Base-by-base conservation (phyloP, 148 eudicot species). In the Cornus kousa region DNA sequence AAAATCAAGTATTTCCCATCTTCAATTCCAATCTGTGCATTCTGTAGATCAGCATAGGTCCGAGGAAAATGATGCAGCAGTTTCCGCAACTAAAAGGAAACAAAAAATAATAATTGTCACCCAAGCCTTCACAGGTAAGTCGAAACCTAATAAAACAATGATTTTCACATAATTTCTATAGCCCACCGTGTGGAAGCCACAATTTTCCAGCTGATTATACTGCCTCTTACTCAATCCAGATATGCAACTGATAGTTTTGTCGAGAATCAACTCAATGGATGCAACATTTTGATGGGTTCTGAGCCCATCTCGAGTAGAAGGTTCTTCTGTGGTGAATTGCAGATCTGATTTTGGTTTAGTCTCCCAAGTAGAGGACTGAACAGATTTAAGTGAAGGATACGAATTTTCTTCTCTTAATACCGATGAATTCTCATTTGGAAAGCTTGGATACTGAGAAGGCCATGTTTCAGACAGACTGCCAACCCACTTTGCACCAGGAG, bases 21-120 rank as follows among this genome's bases (percentile, higher is more conserved):
- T 73, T 83, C 90, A 77, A 96, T 89, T 74, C 93, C 97, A 82
- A 81, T 74, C 81, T 89, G 87, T 68, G 95, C 90, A 87, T 93
- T 93, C 80, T 92, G 97, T 72, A 93, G 80, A 87, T 96, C 99
- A 53, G 93, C 99, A 88, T 96, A 96, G 31, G 95, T 93, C 71
- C 99, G 92, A 85, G 99, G 99, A 79, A 93, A 96, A 85, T 96
- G 99, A 78, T 93, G 94, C 81, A 96, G 85, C 86, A 96, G 67
- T 74, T 93, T 96, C 85, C 98, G 87, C 83, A 91, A 72, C 99
- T 96, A 83, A 90, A 89, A 32, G 76, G 72, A 76, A 79, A 80
- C 67, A 88, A 75, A 74, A 70, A 70, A 10, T 50, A 60, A 75
- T 28, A 80, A 46, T 24, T 72, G 81, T 76, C 68, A 74, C 28